Percentiles rank a stretch among this genome's conserved stretches.
These are phyloP conservation scores for Chalciporus sp. DNA, from an alignment of 1,284 basidiomycete genomes.

Conservation along the genomic window DNA sequence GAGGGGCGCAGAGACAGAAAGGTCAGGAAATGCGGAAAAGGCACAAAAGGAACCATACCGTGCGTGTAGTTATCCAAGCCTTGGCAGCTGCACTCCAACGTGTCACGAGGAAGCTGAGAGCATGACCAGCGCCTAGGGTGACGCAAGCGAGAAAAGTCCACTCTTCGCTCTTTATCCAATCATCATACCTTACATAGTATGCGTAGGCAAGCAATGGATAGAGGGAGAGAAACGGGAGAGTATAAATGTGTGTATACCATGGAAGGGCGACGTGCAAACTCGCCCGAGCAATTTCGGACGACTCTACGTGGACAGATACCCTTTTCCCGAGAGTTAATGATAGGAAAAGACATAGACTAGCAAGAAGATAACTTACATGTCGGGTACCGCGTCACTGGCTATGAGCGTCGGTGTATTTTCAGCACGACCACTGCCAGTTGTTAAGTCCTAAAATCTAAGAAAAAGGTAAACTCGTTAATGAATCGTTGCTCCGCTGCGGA, in stretches of 20 bases:
- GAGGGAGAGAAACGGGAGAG: constrained; percentile 80
- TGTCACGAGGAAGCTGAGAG: constrained; percentile 90
- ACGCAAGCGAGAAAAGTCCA: constrained; percentile 96
- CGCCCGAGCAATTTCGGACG: constrained; percentile 84
- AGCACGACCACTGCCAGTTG: constrained; percentile 7
- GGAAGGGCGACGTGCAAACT: constrained; percentile 83
- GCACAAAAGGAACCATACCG: constrained; percentile 42
- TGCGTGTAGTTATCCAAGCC: constrained; percentile 77
- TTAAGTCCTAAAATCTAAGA: neutral
- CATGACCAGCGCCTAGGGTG: constrained; percentile 83
- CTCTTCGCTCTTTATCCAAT: constrained; percentile 91
- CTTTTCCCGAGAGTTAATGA: constrained; percentile 8
- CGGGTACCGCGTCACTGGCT: constrained; percentile 7
- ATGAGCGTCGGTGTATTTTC: neutral
- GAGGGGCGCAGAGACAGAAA: neutral
- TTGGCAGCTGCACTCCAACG: constrained; percentile 86
- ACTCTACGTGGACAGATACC: constrained; percentile 62
- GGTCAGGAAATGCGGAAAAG: constrained; percentile 2
- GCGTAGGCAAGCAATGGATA: constrained; percentile 93
- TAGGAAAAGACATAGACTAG: neutral
- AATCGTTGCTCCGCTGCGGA: neutral
- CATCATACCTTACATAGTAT: constrained; percentile 88
- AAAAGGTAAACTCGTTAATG: neutral
- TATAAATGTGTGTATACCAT: constrained; percentile 80
- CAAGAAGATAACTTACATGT: constrained; percentile 16